phyloP scores from a whole-genome alignment of 2,329 filamentous ascomycete species.

The Arthroderma uncinatum region DNA sequence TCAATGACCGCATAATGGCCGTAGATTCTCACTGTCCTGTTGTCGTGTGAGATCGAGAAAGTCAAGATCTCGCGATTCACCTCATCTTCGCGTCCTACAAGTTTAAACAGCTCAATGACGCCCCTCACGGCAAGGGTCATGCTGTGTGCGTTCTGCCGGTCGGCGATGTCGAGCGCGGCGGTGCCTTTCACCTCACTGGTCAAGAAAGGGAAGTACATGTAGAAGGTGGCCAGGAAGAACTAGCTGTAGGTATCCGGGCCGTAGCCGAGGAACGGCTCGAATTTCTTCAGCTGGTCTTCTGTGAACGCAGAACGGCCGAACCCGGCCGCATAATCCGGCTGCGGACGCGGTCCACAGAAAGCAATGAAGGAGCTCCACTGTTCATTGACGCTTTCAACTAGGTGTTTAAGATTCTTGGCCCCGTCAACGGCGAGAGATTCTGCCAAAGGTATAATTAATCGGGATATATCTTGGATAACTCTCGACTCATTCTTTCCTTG shows the following conservation, averaged over 20 bases:
- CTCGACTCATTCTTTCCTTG: conserved; percentile 25
- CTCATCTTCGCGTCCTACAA: conserved; percentile 12
- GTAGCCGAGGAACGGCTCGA: conserved; percentile 27
- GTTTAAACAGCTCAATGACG: conserved; percentile 31
- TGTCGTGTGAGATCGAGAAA: conserved; percentile 19
- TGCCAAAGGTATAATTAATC: conserved; percentile 29
- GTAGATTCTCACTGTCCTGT: conserved; percentile 18
- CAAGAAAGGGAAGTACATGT: conserved; percentile 23
- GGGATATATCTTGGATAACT: conserved; percentile 28
- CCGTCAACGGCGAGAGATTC: conserved; percentile 24
- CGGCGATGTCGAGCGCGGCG: conserved; percentile 20
- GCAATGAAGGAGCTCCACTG: conserved; percentile 34
- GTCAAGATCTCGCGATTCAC: conserved; percentile 17
- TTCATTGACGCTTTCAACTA: conserved; percentile 36
- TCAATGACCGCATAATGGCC: conserved; percentile 18
- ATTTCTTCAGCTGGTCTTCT: conserved; percentile 32
- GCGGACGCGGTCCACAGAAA: conserved; percentile 28
- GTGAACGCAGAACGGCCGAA: conserved; percentile 36
- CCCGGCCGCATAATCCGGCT: conserved; percentile 38
- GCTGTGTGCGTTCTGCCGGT: conserved; percentile 24
- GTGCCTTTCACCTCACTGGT: conserved; percentile 20
- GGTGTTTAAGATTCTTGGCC: conserved; percentile 21
- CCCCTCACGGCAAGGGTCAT: conserved; percentile 28
- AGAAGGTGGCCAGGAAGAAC: conserved; percentile 37
- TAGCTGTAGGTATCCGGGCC: conserved; percentile 24